These are phyloP conservation scores for Massospora cicadina DNA, from an alignment of 371 early-diverging fungal species.

Conservation along the genomic window DNA sequence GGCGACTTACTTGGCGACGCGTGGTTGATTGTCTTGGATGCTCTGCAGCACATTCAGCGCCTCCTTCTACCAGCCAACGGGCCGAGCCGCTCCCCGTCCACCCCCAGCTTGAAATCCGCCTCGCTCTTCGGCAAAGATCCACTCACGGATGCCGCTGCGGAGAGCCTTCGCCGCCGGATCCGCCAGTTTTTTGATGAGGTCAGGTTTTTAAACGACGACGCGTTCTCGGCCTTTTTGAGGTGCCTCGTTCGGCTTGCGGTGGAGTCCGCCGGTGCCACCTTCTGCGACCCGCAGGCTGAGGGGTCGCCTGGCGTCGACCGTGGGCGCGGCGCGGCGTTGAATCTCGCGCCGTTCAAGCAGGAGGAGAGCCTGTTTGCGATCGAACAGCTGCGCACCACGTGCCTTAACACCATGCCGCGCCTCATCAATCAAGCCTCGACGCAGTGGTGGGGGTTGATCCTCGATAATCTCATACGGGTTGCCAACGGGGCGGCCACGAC, in stretches of 20 bases:
- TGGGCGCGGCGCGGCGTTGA: not conserved
- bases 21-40: constrained; percentile 79
- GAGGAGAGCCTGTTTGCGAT: constrained; percentile 71
- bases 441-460: constrained; percentile 46
- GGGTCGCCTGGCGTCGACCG: not conserved
- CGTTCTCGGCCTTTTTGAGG: constrained; percentile 44
- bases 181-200: constrained; percentile 58
- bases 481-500: constrained; percentile 36
- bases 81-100: not conserved
- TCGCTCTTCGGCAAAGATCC: constrained; percentile 8
- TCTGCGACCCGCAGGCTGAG: not conserved
- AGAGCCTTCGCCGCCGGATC: constrained; percentile 28
- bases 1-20: constrained; percentile 52
- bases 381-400: constrained; percentile 56
- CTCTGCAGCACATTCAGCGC: constrained; percentile 70
- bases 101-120: not conserved
- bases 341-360: constrained; percentile 24
- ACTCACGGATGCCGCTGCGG: constrained; percentile 15
- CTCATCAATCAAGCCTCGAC: constrained; percentile 31
- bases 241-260: constrained; percentile 52
- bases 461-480: constrained; percentile 58
- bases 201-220: constrained; percentile 32
- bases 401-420: constrained; percentile 44
- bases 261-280: constrained; percentile 27
- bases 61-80: constrained; percentile 17